Evolutionary conservation across 768 basidiomycete species (phyloP), one percentile per base, ranked within the genome.

Genomic region (Clavaria fumosa): DNA sequence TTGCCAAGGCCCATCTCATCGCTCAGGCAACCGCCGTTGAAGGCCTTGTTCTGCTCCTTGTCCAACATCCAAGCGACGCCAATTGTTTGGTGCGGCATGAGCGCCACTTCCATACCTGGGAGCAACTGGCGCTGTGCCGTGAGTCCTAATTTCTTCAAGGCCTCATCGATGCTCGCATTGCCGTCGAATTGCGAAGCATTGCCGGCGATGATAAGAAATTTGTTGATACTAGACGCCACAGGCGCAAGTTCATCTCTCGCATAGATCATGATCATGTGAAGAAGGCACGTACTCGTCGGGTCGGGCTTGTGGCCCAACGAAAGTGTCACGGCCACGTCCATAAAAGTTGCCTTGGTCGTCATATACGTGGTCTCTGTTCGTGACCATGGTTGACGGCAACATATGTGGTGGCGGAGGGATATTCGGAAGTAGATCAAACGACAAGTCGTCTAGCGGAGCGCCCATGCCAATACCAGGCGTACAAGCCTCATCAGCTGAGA

Each of bases 71-170:
- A 80, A 4, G 66, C 60, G 1, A 70, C 70, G 5, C 66, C 69
- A 35, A 83, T 69, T 12, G 66, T 59, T 46, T 81, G 75, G 51
- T 82, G 80, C 7, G 79, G 65, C 72, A 82, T 72, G 23, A 82
- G 55, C 0, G 65, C 52, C 18, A 80, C 60, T 11, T 59, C 60
- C 66, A 83, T 72, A 4, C 72, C 73, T 0, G 70, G 70, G 2
- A 82, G 41, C 17, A 60, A 51, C 20, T 70, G 59, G 26, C 63
- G 58, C 36, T 72, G 57, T 23, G 45, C 51, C n/a, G 53, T 47
- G 23, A 85, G 53, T 0, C 66, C 67, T 15, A 85, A 63, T 39
- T 61, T 61, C 27, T 60, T 47, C 0, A 78, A 57, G 0, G 75
- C 75, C 15, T 67, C 59, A 12, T 72, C 71, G 10, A 85, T 64